Conservation (phyloP, 2,329 filamentous ascomycete genomes). For the Thermoascus crustaceus region DNA sequence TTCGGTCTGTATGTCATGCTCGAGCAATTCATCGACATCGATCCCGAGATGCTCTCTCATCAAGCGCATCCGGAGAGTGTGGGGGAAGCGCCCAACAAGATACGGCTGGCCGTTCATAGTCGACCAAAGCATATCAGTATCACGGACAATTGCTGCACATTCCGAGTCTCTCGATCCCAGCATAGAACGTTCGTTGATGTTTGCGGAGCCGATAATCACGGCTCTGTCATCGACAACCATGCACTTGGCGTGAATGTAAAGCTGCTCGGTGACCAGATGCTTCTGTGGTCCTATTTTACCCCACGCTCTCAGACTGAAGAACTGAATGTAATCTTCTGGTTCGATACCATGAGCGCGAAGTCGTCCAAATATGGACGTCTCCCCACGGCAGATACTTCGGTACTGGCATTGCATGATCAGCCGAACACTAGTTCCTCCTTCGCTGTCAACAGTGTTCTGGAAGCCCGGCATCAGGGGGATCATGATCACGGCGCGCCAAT, state of each 20-base stretch:
- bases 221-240: constrained; percentile 93
- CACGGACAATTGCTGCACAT: constrained; percentile 78
- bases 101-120: constrained; percentile 87
- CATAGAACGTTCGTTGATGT: constrained; percentile 98
- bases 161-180: constrained; percentile 87
- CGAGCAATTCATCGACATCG: constrained; percentile 83
- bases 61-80: constrained; percentile 81
- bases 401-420: constrained; percentile 97
- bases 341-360: constrained; percentile 73
- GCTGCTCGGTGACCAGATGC: constrained; percentile 81
- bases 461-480: constrained; percentile 98
- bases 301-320: constrained; percentile 89
- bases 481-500: constrained; percentile 82
- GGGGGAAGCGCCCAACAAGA: constrained; percentile 82
- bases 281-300: constrained; percentile 79
- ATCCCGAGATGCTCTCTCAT: constrained; percentile 97
- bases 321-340: constrained; percentile 89
- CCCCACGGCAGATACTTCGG: constrained; percentile 87
- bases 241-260: constrained; percentile 96
- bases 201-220: constrained; percentile 91
- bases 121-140: constrained; percentile 86
- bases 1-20: constrained; percentile 65
- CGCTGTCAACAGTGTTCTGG: constrained; percentile 89
- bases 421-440: constrained; percentile 88
- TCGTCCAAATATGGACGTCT: constrained; percentile 83